Evolutionary conservation across 2,329 filamentous ascomycete species (phyloP).

Genomic region (Monosporascus sp.): DNA sequence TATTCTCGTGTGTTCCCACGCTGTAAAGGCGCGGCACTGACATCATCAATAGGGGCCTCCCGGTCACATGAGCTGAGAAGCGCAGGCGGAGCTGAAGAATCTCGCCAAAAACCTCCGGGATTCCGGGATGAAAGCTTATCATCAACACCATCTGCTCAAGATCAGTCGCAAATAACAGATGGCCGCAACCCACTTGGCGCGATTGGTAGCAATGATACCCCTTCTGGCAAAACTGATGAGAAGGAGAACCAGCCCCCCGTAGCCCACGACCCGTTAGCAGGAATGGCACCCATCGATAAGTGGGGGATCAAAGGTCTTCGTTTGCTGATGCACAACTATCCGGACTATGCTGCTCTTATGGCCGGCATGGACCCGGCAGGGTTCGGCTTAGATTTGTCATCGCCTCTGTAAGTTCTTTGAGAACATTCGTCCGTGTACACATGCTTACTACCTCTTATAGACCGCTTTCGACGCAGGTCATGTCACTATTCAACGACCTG

Average conservation of each 20-base stretch:
- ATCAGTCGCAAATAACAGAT: conserved; percentile 28
- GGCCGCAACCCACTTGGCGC: conserved; percentile 38
- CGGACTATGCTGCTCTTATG: conserved; percentile 56
- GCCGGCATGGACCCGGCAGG: conserved; percentile 53
- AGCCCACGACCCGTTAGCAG: conserved; percentile 51
- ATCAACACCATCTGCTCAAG: conserved; percentile 29
- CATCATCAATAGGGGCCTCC: conserved; percentile 23
- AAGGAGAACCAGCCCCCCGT: conserved; percentile 34
- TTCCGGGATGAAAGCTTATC: conserved; percentile 39
- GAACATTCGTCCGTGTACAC: not conserved
- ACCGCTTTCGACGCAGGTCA: conserved; percentile 52
- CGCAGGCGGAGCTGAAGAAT: conserved; percentile 36
- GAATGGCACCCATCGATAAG: conserved; percentile 58
- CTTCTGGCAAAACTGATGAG: conserved; percentile 35
- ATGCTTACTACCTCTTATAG: conserved; percentile 26
- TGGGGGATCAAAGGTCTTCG: conserved; percentile 61
- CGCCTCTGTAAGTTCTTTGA: conserved; percentile 47
- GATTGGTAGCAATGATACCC: conserved; percentile 38
- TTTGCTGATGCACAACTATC: conserved; percentile 58
- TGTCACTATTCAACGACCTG: conserved; percentile 56
- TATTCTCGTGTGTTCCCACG: not conserved
- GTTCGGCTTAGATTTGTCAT: conserved; percentile 52
- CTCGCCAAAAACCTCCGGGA: conserved; percentile 37
- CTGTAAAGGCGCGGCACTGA: conserved; percentile 14
- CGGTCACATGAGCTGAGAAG: conserved; percentile 40